Percentiles rank a stretch among this genome's conserved stretches.
Evolutionary conservation across 108 stramenopile genomes (phyloP).

Genomic region (Conticribra guillardii): DNA sequence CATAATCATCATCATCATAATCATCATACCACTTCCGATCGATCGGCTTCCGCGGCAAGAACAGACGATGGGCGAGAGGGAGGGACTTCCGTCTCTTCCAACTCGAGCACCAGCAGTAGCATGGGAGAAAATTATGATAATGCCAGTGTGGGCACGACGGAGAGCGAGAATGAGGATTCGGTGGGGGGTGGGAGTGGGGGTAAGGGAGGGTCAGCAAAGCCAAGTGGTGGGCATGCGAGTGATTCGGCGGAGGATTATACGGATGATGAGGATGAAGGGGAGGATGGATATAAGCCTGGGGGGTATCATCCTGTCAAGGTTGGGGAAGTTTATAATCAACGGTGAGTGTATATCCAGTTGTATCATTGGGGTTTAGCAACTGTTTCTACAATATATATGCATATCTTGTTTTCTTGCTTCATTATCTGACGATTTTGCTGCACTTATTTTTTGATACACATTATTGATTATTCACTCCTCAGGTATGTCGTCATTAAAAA

Average conservation of each 20-base stretch:
- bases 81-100: slow-evolving; percentile 9
- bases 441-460: slow-evolving; percentile 2
- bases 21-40: slow-evolving; percentile 5
- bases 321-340: slow-evolving; percentile 93
- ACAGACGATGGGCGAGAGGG: neutral
- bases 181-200: slow-evolving; percentile 11
- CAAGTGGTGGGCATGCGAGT: slow-evolving; percentile 48
- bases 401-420: slow-evolving; percentile 5
- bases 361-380: no score
- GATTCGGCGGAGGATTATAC: slow-evolving; percentile 91
- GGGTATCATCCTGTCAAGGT: slow-evolving; percentile 96
- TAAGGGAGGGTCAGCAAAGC: neutral
- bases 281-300: slow-evolving; percentile 90
- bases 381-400: neutral
- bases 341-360: no score
- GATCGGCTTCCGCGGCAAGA: neutral
- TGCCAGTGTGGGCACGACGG: slow-evolving; percentile 41
- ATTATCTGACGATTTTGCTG: neutral
- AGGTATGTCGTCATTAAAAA: slow-evolving; percentile 97
- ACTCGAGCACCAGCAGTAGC: slow-evolving; percentile 25
- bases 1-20: neutral
- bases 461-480: no score
- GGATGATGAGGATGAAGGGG: slow-evolving; percentile 94
- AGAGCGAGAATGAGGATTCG: slow-evolving; percentile 24
- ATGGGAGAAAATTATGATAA: slow-evolving; percentile 41